phyloP scores from a whole-genome alignment of 768 basidiomycete genomes.

The Suillus placidus region DNA sequence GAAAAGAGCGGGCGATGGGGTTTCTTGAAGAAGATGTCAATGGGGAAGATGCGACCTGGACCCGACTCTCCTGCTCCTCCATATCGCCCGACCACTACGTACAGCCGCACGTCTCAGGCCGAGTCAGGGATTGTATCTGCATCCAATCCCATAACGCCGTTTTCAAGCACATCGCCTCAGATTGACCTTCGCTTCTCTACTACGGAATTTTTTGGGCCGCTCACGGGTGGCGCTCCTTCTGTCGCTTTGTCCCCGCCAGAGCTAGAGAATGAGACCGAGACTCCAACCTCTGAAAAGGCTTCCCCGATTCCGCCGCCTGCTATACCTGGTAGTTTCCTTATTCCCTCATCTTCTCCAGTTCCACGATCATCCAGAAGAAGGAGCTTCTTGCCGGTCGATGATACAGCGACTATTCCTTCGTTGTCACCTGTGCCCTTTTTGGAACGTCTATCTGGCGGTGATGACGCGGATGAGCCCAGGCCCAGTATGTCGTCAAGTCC shows the following conservation, averaged over 20 bases:
- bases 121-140: constrained; percentile 24
- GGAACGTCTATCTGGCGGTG: constrained; percentile 46
- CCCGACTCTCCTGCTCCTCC: constrained; percentile 48
- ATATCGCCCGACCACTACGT: constrained; percentile 42
- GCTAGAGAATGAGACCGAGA: constrained; percentile 10
- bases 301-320: constrained; percentile 11
- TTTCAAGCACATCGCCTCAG: constrained; percentile 52
- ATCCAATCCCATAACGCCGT: constrained; percentile 32
- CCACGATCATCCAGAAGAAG: constrained; percentile 69
- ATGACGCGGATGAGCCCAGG: constrained; percentile 35
- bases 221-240: constrained; percentile 39
- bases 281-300: constrained; percentile 9
- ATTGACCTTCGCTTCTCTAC: constrained; percentile 76
- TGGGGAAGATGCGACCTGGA: constrained; percentile 79
- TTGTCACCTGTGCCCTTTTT: constrained; percentile 67
- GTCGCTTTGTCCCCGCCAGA: constrained; percentile 29
- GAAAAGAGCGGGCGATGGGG: constrained; percentile 86
- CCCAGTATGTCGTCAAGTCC: constrained; percentile 46
- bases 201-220: constrained; percentile 60
- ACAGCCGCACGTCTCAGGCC: constrained; percentile 19
- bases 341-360: constrained; percentile 41
- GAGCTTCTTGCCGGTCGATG: constrained; percentile 88
- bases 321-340: constrained; percentile 37
- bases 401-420: constrained; percentile 60
- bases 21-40: constrained; percentile 98